Base-by-base conservation (phyloP, 495 filamentous ascomycete genomes). In the Ramalina peruviana region DNA sequence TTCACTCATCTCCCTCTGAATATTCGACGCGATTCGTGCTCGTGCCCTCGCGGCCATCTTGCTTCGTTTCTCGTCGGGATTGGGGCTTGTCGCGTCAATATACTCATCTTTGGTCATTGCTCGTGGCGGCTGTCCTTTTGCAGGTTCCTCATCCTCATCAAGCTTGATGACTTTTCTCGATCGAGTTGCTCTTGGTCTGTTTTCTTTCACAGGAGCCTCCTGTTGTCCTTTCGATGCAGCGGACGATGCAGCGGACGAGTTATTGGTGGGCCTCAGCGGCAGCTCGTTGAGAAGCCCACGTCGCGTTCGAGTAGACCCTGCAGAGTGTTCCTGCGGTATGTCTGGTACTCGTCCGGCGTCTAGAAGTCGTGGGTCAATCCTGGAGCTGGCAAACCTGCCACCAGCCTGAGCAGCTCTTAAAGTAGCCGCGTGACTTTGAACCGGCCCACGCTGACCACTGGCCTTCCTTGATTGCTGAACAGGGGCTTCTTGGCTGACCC, bases 1-100 rank as follows among this genome's bases (percentile, higher is more conserved):
- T 15, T 26, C 37, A 19, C 49, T 48, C 48, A 60, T 40, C 26
- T 60, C 58, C 36, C 55, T 55, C 41, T 55, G 55, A 15, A 60
- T 52, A 11, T 57, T 60, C 17, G 55, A 47, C 16, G 55, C 55
- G 21, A 60, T 60, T 26, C 58, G 54, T 27, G 52, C 58, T 50
- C 51, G 54, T 40, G 50, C 52, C 27, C 40, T 48, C 12, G 53
- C 39, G 37, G 54, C 48, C 20, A 54, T 45, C n/a, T 59, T 51
- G 33, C 54, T 50, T 43, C 54, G 49, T 38, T 54, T 56, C 23
- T 40, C 48, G 42, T 59, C 57, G 0, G 51, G 48, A 20, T 54
- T 40, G 27, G 54, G 21, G 20, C 47, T 50, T 26, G 15, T 21
- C 12, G 49, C 39, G 42, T 59, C 54, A 26, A 56, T 49, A 11